Base-by-base conservation (phyloP, 352 stramenopile genomes). In the Globisporangium paroecandrum region DNA sequence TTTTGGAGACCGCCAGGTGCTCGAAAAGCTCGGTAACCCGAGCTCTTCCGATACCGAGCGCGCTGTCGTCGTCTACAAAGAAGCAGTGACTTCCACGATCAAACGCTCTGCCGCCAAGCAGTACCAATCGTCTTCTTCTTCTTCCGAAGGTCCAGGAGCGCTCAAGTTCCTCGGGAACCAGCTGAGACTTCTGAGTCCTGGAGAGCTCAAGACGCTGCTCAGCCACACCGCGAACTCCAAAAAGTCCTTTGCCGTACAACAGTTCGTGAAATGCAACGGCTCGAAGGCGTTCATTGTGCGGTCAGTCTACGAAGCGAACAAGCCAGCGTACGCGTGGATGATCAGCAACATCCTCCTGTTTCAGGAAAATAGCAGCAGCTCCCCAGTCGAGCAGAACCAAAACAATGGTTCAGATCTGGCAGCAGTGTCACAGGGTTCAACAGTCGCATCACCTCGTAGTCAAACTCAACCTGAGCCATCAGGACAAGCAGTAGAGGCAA, bases 211-310 rank as follows among this genome's bases (percentile, higher is more conserved):
- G 66, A 84, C 81, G 1, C 68, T 91, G 3, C 73, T 93, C 4
- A 90, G 77, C 58, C 88, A 86, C 13, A 75, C 89, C n/a, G 76
- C 77, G 41, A 76, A 75, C 1, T 82, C 83, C 32, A 73, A 81
- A 25, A 89, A 89, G 60, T 81, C 81, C 20, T 95, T 93, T 64
- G 83, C 82, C 4, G 68, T 95, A 2, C 87, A 95, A 58, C 77
- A 81, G 29, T 93, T 88, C 58, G 65, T 93, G 34, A 82, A 82
- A 13, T 89, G 81, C 64, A 91, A 89, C 34, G 85, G 83, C 12
- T 78, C 83, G 1, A 92, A 91, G 59, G 82, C 85, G 25, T 93
- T 91, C 53, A 64, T 93, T 5, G 78, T 93, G 25, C 76, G 87
- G 2, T 76, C 81, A 8, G 76, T 93, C 5, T 89, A 90, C 47